Conservation (phyloP, 139 green algal species). For the Auxenochlorella protothecoides region DNA sequence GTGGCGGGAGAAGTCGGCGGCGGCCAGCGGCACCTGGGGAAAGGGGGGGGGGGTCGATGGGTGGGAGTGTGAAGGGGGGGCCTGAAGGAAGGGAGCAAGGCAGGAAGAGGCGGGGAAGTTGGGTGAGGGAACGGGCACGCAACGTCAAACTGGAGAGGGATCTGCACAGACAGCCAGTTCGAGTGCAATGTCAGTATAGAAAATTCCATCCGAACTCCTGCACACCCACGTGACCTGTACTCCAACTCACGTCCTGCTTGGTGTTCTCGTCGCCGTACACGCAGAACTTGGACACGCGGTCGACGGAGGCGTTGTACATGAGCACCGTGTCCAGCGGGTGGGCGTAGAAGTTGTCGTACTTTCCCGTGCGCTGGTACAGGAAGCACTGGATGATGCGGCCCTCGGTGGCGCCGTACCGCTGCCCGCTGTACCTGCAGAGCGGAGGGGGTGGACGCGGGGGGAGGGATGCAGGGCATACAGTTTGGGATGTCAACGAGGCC, state of each 20-base stretch:
- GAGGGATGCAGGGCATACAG: no score
- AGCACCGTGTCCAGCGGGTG: slow-evolving; percentile 66
- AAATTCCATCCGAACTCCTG: no score
- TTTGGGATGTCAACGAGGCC: no score
- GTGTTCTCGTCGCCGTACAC: no score
- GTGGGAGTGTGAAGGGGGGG: not conserved
- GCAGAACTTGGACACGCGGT: no score
- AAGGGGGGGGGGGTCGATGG: not conserved
- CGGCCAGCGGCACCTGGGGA: not conserved
- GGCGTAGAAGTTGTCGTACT: slow-evolving; percentile 61
- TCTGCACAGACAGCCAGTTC: no score
- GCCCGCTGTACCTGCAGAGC: slow-evolving; percentile 10
- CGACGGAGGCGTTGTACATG: slow-evolving; percentile 40
- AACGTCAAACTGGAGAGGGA: no score
- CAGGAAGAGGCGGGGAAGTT: no score
- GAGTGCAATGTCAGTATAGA: no score
- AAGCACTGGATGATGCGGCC: slow-evolving; percentile 50
- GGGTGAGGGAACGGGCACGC: no score
- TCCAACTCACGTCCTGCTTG: no score
- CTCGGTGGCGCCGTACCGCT: slow-evolving; percentile 5
- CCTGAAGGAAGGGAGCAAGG: not conserved
- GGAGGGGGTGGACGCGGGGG: not conserved
- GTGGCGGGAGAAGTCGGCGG: slow-evolving; percentile 56
- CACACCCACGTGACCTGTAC: no score
- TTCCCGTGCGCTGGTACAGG: slow-evolving; percentile 45